Percentiles rank a stretch among this genome's conserved stretches.
These are phyloP conservation scores for Hyphochytrium catenoides DNA, from an alignment of 352 stramenopile genomes.

Conservation along the genomic window DNA sequence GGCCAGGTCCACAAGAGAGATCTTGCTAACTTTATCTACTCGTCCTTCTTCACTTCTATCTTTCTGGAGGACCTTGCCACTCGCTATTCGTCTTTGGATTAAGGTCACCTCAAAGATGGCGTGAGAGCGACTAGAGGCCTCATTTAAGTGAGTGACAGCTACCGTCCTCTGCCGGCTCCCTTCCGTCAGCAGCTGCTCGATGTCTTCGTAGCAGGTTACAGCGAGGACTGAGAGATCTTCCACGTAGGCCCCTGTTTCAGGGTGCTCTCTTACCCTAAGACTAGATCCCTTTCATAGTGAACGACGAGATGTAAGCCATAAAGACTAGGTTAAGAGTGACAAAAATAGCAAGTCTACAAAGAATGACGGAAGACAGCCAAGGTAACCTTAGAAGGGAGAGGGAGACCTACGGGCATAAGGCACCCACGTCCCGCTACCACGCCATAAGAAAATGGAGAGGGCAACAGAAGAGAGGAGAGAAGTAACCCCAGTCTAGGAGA, in stretches of 20 bases:
- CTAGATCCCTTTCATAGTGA: conserved; percentile 15
- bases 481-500: no score
- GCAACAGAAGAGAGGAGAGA: no score
- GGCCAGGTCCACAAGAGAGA: conserved; percentile 41
- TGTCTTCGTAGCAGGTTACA: conserved; percentile 21
- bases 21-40: conserved; percentile 21
- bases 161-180: conserved; percentile 28
- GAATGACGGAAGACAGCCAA: no score
- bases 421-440: no score
- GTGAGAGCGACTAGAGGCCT: conserved; percentile 26
- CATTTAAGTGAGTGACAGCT: conserved; percentile 18
- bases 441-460: no score
- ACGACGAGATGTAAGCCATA: neutral
- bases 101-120: conserved; percentile 32
- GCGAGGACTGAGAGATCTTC: conserved; percentile 22
- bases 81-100: neutral
- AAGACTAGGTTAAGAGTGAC: neutral
- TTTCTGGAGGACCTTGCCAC: neutral
- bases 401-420: no score
- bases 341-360: no score
- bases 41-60: conserved; percentile 4
- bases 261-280: conserved; percentile 37
- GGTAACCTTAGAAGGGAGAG: no score
- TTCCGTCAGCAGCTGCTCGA: conserved; percentile 27
- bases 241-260: conserved; percentile 30